These are phyloP conservation scores for Hortiboletus campestris DNA, from an alignment of 768 basidiomycete genomes.

Conservation along the genomic window DNA sequence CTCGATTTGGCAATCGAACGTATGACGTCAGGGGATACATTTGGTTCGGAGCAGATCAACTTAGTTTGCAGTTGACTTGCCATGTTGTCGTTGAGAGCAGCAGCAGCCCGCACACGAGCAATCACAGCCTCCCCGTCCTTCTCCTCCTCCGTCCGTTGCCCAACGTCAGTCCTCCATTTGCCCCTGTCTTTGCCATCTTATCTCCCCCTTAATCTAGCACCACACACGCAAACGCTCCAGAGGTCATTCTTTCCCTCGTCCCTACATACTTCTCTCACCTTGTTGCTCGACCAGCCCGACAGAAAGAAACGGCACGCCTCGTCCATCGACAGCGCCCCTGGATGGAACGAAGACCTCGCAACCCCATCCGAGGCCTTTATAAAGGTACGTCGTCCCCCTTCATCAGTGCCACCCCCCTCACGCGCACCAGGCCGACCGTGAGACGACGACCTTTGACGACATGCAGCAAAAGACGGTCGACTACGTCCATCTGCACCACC, in stretches of 20 bases:
- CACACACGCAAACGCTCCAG: slow-evolving; percentile 59
- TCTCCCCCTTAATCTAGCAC: slow-evolving; percentile 34
- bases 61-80: not conserved
- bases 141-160: not conserved
- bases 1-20: not conserved
- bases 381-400: slow-evolving; percentile 41
- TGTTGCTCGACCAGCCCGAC: slow-evolving; percentile 42
- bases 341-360: slow-evolving; percentile 71
- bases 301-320: slow-evolving; percentile 47
- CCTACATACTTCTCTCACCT: not conserved
- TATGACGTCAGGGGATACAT: slow-evolving; percentile 17
- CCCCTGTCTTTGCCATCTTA: not conserved
- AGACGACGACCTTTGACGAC: slow-evolving; percentile 10
- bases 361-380: slow-evolving; percentile 61
- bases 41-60: not conserved
- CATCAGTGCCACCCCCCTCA: not conserved
- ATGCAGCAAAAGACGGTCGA: slow-evolving; percentile 26
- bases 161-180: not conserved
- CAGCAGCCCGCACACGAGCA: not conserved
- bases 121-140: not conserved
- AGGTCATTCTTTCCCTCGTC: slow-evolving; percentile 34
- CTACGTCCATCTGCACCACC: slow-evolving; percentile 6
- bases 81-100: slow-evolving; percentile 18
- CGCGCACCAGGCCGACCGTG: slow-evolving; percentile 25
- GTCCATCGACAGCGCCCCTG: slow-evolving; percentile 54